Evolutionary conservation across 495 filamentous ascomycete species (phyloP).

Genomic region (Annulohypoxylon stygium): DNA sequence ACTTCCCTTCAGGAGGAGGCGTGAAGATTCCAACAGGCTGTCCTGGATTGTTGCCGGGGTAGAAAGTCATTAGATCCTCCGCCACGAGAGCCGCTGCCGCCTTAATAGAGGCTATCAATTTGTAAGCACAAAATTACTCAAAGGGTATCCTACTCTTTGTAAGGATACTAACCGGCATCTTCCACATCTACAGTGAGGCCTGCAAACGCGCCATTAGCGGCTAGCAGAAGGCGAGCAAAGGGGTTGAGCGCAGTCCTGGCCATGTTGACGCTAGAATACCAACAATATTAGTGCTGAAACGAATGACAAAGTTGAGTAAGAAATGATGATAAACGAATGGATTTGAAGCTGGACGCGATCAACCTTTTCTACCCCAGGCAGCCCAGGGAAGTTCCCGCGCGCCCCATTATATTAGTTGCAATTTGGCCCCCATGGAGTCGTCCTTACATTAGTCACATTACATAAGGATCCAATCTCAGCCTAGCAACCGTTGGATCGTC

Average conservation of each 20-base stretch:
- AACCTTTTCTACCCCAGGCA: slow-evolving; percentile 17
- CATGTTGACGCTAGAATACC: slow-evolving; percentile 32
- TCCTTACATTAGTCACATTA: too few relatives aligned
- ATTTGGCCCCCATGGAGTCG: not conserved
- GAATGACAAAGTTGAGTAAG: slow-evolving; percentile 5
- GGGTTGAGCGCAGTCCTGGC: slow-evolving; percentile 24
- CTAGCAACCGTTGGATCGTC: slow-evolving; percentile 11
- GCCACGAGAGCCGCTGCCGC: slow-evolving; percentile 67
- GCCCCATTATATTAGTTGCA: slow-evolving; percentile 1
- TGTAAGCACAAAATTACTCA: slow-evolving; percentile 5
- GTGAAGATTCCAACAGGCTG: slow-evolving; percentile 67
- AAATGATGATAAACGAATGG: slow-evolving; percentile 35
- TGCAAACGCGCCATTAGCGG: slow-evolving; percentile 39
- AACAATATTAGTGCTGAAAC: not conserved
- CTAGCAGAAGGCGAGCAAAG: slow-evolving; percentile 36
- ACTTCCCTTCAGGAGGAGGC: slow-evolving; percentile 42
- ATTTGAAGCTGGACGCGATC: not conserved
- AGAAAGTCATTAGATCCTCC: slow-evolving; percentile 68
- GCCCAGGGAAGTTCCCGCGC: too few relatives aligned
- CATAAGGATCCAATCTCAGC: not conserved
- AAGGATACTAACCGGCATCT: slow-evolving; percentile 41
- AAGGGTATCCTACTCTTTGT: not conserved
- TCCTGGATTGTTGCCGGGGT: slow-evolving; percentile 65
- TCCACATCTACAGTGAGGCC: slow-evolving; percentile 43
- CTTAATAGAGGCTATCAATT: slow-evolving; percentile 65